Evolutionary conservation across 139 green algal genomes (phyloP).

Genomic region (Bryopsis sp.): DNA sequence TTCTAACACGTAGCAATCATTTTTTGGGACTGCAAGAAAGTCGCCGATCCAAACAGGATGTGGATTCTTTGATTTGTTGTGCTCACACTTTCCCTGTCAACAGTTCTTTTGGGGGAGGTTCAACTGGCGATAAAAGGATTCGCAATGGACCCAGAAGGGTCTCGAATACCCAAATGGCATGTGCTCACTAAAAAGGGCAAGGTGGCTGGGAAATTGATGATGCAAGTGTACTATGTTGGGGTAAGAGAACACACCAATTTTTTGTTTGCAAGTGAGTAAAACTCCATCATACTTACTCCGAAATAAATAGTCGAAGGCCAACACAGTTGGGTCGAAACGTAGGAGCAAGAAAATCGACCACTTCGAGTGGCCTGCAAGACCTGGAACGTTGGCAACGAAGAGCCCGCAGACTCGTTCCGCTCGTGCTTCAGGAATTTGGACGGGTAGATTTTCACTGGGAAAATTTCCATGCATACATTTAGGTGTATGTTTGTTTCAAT

Average conservation of each 20-base stretch:
- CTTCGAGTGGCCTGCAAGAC: conserved; percentile 1
- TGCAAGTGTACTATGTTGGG: neutral
- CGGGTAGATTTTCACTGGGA: too few species aligned
- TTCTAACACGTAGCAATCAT: too few species aligned
- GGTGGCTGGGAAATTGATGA: neutral
- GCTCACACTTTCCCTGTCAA: too few species aligned
- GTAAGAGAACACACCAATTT: neutral
- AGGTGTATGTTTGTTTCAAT: too few species aligned
- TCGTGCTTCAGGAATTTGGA: neutral
- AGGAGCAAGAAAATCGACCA: neutral
- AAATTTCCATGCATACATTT: too few species aligned
- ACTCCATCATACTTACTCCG: neutral
- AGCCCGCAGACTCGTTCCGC: neutral
- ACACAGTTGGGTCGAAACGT: neutral
- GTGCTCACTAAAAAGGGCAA: neutral
- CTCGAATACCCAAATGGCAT: neutral
- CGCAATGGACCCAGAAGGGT: neutral
- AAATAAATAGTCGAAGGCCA: neutral
- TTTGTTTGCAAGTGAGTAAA: neutral
- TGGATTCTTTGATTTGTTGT: too few species aligned
- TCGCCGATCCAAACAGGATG: too few species aligned
- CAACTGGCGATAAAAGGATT: too few species aligned
- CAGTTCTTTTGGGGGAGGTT: too few species aligned
- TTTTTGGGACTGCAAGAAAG: too few species aligned
- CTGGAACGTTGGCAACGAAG: conserved; percentile 7